phyloP scores from a whole-genome alignment of 148 eudicot genomes.

The Camellia japonica region DNA sequence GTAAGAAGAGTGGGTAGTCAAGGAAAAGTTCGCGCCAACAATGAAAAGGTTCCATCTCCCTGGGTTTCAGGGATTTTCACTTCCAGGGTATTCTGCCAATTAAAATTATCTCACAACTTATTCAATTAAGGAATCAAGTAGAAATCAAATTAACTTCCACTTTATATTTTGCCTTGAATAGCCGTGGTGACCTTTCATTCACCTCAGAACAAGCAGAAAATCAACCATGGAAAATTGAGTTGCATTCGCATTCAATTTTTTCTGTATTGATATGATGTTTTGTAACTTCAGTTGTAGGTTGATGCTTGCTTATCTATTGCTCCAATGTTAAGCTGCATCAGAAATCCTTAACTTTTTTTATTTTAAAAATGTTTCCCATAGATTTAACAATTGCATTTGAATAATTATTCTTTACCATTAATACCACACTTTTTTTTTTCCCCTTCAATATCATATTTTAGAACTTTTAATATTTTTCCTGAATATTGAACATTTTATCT shows the following conservation, averaged over 20 bases:
- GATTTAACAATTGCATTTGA: constrained; percentile 1
- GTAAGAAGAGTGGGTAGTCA: background rate
- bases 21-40: background rate
- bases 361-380: background rate
- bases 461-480: background rate
- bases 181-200: background rate
- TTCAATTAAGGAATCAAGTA: background rate
- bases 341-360: background rate
- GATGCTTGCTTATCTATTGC: background rate
- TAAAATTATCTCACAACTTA: background rate
- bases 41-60: background rate
- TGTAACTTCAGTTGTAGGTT: background rate
- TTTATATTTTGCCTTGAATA: background rate
- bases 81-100: background rate
- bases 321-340: background rate
- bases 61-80: background rate
- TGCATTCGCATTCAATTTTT: background rate
- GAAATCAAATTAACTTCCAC: background rate
- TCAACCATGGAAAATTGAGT: background rate
- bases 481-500: background rate
- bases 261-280: background rate
- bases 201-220: background rate
- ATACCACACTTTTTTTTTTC: background rate
- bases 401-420: background rate
- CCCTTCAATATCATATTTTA: background rate